A percentile compares a stretch with the other conserved stretches of the same genome.
Conservation (phyloP, 805 yeast genomes). For the Wickerhamiella spandovensis region DNA sequence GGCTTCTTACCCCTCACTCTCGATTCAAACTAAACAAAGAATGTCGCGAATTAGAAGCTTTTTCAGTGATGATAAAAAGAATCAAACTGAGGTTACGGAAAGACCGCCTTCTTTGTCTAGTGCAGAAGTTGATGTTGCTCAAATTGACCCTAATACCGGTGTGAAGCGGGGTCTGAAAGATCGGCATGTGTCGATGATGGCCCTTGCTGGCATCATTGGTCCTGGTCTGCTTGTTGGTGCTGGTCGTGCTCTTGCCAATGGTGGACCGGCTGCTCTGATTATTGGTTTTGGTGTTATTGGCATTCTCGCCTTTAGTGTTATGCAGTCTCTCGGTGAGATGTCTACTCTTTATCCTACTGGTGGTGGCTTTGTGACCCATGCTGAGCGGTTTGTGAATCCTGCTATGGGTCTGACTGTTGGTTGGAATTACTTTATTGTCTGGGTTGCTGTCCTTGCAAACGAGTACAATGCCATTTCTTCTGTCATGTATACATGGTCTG, state of each 20-base stretch:
- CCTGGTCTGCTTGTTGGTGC: conserved; percentile 64
- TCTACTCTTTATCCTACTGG: conserved; percentile 40
- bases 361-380: conserved; percentile 38
- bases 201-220: conserved; percentile 74
- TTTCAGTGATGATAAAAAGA: not conserved
- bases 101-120: not conserved
- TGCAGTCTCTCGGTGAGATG: conserved; percentile 45
- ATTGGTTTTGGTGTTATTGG: conserved; percentile 39
- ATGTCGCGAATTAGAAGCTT: not conserved
- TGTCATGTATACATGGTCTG: conserved; percentile 32
- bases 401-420: conserved; percentile 38
- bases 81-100: not conserved
- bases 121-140: not conserved
- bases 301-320: conserved; percentile 37
- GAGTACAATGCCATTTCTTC: conserved; percentile 37
- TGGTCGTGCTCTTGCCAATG: conserved; percentile 35
- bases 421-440: conserved; percentile 36
- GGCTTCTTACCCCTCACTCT: not conserved
- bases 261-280: conserved; percentile 40
- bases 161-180: conserved; percentile 35
- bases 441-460: conserved; percentile 35
- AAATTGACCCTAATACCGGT: conserved; percentile 25
- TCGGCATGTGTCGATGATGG: conserved; percentile 68
- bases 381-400: conserved; percentile 34
- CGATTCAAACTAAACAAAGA: not conserved